Conservation (phyloP, 331 rosid genomes). For the Arachis monticola region DNA sequence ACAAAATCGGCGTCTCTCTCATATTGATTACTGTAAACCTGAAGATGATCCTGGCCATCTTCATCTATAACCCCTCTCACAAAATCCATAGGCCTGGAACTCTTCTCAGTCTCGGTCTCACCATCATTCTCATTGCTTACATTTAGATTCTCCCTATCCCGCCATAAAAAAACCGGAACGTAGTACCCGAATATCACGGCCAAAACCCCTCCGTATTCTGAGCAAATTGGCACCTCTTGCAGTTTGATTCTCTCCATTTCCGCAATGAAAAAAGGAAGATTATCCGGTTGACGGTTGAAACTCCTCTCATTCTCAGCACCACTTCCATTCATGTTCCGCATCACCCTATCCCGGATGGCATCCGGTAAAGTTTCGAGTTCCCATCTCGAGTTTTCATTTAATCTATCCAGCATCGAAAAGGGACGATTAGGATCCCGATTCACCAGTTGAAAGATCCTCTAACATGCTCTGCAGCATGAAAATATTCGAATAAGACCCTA, state of each 20-base stretch:
- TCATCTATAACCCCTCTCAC: conserved; percentile 61
- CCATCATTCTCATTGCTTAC: conserved; percentile 32
- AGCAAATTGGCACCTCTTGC: background rate
- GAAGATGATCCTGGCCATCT: conserved; percentile 41
- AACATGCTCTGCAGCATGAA: conserved; percentile 40
- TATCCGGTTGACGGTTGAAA: background rate
- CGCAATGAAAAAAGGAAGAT: background rate
- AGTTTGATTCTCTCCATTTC: background rate
- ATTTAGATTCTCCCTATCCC: conserved; percentile 30
- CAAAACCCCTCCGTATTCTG: background rate
- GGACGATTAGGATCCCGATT: conserved; percentile 24
- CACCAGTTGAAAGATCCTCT: conserved; percentile 40
- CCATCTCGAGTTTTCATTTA: conserved; percentile 21
- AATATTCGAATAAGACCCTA: conserved; percentile 23
- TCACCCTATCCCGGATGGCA: conserved; percentile 24
- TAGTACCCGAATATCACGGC: background rate
- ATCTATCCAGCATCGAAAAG: conserved; percentile 16
- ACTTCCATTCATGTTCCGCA: conserved; percentile 22
- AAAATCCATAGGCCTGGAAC: conserved; percentile 55
- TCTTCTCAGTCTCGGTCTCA: conserved; percentile 25
- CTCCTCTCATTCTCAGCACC: background rate
- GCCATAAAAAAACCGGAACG: conserved; percentile 29
- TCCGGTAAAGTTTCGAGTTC: conserved; percentile 35
- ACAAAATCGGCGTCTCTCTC: conserved; percentile 72
- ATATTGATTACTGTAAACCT: conserved; percentile 20